A percentile compares a stretch with the other conserved stretches of the same genome.
phyloP scores from a whole-genome alignment of 2,329 filamentous ascomycete genomes.

The Seiridium cupressi region DNA sequence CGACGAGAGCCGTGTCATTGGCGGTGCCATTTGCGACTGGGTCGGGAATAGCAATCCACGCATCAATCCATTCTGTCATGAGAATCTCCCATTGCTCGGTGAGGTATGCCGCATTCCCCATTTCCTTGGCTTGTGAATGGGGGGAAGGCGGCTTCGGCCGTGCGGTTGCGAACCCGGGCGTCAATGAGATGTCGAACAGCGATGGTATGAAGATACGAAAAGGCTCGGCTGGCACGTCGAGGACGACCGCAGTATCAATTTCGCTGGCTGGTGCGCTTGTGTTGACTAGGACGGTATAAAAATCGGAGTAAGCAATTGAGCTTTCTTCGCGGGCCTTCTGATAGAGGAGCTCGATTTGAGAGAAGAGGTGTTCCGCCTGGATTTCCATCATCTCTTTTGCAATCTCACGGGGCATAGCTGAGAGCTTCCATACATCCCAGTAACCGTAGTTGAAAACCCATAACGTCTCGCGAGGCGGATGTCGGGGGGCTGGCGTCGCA shows the following conservation, averaged over 20 bases:
- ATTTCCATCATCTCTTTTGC: slow-evolving; percentile 35
- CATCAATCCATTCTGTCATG: slow-evolving; percentile 35
- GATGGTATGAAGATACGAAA: slow-evolving; percentile 53
- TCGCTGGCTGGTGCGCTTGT: slow-evolving; percentile 20
- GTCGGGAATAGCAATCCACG: slow-evolving; percentile 39
- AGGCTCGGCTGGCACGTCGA: slow-evolving; percentile 14
- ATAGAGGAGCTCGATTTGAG: slow-evolving; percentile 46
- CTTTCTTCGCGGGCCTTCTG: slow-evolving; percentile 36
- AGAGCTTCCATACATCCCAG: slow-evolving; percentile 54
- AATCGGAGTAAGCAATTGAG: slow-evolving; percentile 46
- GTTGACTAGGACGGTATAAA: slow-evolving; percentile 27
- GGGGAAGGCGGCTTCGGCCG: slow-evolving; percentile 41
- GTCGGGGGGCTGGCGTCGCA: slow-evolving; percentile 29
- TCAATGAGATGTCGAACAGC: slow-evolving; percentile 51
- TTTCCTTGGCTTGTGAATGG: slow-evolving; percentile 48
- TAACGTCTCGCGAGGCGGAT: slow-evolving; percentile 43
- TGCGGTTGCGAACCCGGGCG: slow-evolving; percentile 48
- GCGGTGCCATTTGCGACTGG: slow-evolving; percentile 12
- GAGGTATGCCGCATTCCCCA: slow-evolving; percentile 52
- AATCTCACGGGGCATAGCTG: slow-evolving; percentile 40
- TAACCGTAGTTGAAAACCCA: slow-evolving; percentile 54
- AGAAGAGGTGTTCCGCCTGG: slow-evolving; percentile 38
- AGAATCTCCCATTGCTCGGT: slow-evolving; percentile 48
- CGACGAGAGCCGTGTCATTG: slow-evolving; percentile 12
- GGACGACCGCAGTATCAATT: slow-evolving; percentile 13